These are phyloP conservation scores for Trametes villosa DNA, from an alignment of 768 basidiomycete genomes.

Conservation along the genomic window DNA sequence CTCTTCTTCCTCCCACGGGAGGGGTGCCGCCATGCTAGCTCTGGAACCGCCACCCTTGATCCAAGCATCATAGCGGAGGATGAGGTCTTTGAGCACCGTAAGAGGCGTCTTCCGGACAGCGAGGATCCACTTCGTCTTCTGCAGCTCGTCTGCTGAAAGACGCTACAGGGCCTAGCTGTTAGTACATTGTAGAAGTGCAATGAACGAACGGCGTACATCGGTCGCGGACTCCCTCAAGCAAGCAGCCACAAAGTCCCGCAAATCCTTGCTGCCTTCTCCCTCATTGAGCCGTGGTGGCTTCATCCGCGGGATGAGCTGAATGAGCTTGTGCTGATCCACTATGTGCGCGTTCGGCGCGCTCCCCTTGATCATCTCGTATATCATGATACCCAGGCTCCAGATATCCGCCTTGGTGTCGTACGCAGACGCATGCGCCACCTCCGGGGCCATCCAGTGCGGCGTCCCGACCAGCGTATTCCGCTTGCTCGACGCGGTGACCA, in stretches of 20 bases:
- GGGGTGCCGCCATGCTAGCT: constrained; percentile 73
- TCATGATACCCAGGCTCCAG: constrained; percentile 95
- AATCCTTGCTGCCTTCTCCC: constrained; percentile 77
- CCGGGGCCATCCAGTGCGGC: constrained; percentile 99
- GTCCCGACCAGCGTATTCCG: constrained; percentile 97
- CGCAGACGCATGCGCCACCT: constrained; percentile 89
- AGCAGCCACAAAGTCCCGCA: constrained; percentile 84
- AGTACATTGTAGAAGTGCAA: not conserved
- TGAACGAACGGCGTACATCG: constrained; percentile 55
- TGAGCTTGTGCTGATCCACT: constrained; percentile 79
- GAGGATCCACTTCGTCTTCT: constrained; percentile 91
- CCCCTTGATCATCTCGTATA: constrained; percentile 97
- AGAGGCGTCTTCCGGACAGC: constrained; percentile 67
- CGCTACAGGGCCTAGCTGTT: constrained; percentile 53
- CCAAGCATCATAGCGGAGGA: constrained; percentile 79
- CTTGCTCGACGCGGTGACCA: constrained; percentile 84
- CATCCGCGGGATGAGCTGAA: constrained; percentile 86
- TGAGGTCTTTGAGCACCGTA: constrained; percentile 76
- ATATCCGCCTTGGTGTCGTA: constrained; percentile 99
- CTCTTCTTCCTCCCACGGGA: constrained; percentile 75
- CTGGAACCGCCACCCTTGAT: constrained; percentile 67
- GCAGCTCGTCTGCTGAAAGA: constrained; percentile 85
- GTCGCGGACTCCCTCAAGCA: constrained; percentile 82
- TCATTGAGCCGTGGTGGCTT: constrained; percentile 83
- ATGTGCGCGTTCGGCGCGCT: constrained; percentile 91